phyloP scores from a whole-genome alignment of 1,284 basidiomycete species.

The Ustilago bromivora region DNA sequence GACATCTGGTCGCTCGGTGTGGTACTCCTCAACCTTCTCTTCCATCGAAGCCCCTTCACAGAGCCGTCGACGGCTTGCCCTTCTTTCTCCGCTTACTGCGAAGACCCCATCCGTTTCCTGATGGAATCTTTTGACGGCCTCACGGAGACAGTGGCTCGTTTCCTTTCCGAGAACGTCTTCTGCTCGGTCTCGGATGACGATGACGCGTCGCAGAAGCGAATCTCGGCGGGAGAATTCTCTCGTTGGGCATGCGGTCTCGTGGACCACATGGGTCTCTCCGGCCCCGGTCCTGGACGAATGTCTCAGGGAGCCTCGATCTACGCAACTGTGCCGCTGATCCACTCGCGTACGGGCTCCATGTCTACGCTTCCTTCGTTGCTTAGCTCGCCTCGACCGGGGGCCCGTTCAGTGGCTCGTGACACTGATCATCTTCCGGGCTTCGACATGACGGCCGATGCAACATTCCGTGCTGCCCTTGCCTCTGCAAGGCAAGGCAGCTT shows the following conservation, averaged over 20 bases:
- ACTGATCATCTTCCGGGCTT: constrained; percentile 27
- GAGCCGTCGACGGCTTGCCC: constrained; percentile 83
- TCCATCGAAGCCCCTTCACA: constrained; percentile 97
- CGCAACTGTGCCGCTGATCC: constrained; percentile 49
- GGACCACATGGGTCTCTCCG: constrained; percentile 70
- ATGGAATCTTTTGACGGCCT: constrained; percentile 91
- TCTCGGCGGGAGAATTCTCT: constrained; percentile 86
- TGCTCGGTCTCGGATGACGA: constrained; percentile 78
- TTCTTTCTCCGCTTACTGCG: constrained; percentile 86
- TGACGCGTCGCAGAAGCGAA: constrained; percentile 72
- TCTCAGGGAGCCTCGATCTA: constrained; percentile 52
- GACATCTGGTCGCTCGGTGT: constrained; percentile 99
- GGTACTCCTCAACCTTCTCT: constrained; percentile 98
- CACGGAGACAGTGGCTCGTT: constrained; percentile 85
- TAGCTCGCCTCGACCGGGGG: constrained; percentile 42
- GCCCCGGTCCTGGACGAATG: constrained; percentile 29
- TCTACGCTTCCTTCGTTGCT: constrained; percentile 46
- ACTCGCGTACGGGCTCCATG: constrained; percentile 51
- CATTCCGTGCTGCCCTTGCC: constrained; percentile 25
- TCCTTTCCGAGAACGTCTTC: constrained; percentile 86
- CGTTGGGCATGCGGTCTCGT: constrained; percentile 86
- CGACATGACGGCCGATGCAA: constrained; percentile 31
- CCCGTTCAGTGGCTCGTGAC: constrained; percentile 36
- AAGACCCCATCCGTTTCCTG: constrained; percentile 85
- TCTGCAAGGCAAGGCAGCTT: constrained; percentile 32